These are phyloP conservation scores for Penicillium sp. DNA, from an alignment of 2,329 filamentous ascomycete species.

Conservation along the genomic window DNA sequence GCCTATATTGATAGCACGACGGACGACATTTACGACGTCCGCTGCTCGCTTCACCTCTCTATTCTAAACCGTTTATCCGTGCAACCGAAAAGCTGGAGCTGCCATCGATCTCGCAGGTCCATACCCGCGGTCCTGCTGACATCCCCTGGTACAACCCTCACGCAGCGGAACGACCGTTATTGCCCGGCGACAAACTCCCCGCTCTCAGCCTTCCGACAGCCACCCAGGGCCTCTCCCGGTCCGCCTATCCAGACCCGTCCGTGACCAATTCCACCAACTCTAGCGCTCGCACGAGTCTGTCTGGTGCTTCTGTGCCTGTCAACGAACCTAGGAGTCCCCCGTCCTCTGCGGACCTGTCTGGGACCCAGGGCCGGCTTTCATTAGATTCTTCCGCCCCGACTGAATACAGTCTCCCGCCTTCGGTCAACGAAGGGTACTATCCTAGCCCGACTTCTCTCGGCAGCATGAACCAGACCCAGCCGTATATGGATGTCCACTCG, in stretches of 20 bases:
- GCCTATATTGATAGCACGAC: constrained; percentile 16
- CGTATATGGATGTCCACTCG: constrained; percentile 80
- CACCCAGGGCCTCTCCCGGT: constrained; percentile 65
- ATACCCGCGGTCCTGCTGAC: constrained; percentile 74
- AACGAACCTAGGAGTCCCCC: constrained; percentile 68
- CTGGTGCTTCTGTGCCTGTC: constrained; percentile 50
- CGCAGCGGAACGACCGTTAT: constrained; percentile 60
- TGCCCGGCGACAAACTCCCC: constrained; percentile 72
- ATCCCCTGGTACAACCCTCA: constrained; percentile 67
- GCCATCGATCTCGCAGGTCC: constrained; percentile 78
- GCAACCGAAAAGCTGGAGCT: constrained; percentile 91
- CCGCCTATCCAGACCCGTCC: constrained; percentile 64
- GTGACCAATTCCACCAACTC: constrained; percentile 44
- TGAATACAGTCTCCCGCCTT: constrained; percentile 35
- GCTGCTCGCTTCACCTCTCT: constrained; percentile 18
- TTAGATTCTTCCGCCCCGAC: constrained; percentile 31
- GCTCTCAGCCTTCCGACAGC: constrained; percentile 67
- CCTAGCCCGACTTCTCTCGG: constrained; percentile 36
- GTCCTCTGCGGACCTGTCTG: constrained; percentile 54
- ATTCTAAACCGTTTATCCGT: constrained; percentile 31
- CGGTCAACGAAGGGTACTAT: constrained; percentile 44
- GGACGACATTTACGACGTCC: constrained; percentile 21
- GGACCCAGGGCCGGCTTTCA: constrained; percentile 32
- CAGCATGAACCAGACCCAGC: constrained; percentile 76
- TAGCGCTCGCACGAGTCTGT: constrained; percentile 56